These are phyloP conservation scores for Ciborinia camelliae DNA, from an alignment of 2,329 filamentous ascomycete genomes.

Conservation along the genomic window DNA sequence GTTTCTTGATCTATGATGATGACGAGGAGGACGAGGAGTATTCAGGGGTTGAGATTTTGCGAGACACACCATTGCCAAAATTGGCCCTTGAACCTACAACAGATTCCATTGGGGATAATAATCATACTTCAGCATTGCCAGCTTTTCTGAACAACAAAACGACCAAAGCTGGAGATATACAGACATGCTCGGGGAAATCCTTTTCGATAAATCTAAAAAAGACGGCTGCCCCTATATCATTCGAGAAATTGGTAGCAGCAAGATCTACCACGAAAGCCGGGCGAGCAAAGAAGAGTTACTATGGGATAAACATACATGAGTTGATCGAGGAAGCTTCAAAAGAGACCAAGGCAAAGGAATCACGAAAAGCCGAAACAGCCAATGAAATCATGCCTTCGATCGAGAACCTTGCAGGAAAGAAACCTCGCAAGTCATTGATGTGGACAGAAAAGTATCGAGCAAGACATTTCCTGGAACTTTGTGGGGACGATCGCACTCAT, in stretches of 20 bases:
- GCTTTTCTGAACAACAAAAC: conserved; percentile 26
- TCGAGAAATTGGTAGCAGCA: conserved; percentile 64
- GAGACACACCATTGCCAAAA: conserved; percentile 12
- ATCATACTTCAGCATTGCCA: conserved; percentile 23
- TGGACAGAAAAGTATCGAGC: conserved; percentile 99
- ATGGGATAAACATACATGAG: conserved; percentile 86
- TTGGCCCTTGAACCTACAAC: background rate
- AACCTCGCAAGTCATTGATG: conserved; percentile 52
- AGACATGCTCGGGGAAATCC: conserved; percentile 48
- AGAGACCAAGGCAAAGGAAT: conserved; percentile 38
- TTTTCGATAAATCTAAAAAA: conserved; percentile 55
- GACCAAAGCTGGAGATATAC: conserved; percentile 26
- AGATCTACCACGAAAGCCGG: conserved; percentile 65
- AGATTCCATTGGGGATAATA: background rate
- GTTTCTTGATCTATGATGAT: conserved; percentile 22
- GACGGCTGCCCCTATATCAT: conserved; percentile 48
- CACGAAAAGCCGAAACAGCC: conserved; percentile 44
- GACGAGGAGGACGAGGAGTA: conserved; percentile 18
- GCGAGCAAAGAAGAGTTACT: conserved; percentile 72
- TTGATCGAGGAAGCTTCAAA: conserved; percentile 69
- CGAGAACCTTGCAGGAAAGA: conserved; percentile 37
- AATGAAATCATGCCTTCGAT: conserved; percentile 40
- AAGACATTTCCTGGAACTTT: conserved; percentile 84
- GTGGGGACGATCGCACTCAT: conserved; percentile 93
- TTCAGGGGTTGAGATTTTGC: conserved; percentile 2